phyloP scores from a whole-genome alignment of 1,284 basidiomycete genomes.

The Cryptococcus deneoformans region DNA sequence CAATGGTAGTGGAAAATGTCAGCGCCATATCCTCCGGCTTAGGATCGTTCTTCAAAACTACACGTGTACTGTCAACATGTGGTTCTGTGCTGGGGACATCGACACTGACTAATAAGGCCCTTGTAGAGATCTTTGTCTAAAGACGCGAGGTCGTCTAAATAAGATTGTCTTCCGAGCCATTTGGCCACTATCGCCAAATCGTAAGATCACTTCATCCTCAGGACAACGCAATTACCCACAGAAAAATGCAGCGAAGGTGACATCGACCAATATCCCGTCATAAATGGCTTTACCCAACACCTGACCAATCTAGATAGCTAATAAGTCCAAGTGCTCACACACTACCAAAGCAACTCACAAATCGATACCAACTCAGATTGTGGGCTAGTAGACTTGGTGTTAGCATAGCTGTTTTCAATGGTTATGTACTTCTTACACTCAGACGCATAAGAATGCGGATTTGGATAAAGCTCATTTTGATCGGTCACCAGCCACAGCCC shows the following conservation, averaged over 20 bases:
- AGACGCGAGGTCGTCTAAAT: constrained; percentile 84
- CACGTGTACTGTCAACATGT: not conserved
- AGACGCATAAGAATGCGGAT: constrained; percentile 82
- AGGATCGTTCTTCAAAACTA: constrained; percentile 84
- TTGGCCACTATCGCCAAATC: constrained; percentile 52
- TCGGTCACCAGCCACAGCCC: constrained; percentile 90
- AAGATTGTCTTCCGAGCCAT: constrained; percentile 84
- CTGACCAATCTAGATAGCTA: constrained; percentile 61
- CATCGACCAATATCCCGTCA: constrained; percentile 94
- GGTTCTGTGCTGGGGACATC: too few relatives aligned
- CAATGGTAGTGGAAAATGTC: constrained; percentile 84
- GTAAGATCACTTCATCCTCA: not conserved
- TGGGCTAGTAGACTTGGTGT: constrained; percentile 56
- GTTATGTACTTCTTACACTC: constrained; percentile 59
- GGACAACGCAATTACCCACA: constrained; percentile 31
- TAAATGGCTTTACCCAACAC: constrained; percentile 96
- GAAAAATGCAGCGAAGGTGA: constrained; percentile 95
- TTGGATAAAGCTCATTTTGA: constrained; percentile 92
- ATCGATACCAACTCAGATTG: constrained; percentile 89
- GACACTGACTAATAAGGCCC: constrained; percentile 58
- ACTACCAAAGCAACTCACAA: constrained; percentile 49
- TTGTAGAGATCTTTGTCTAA: constrained; percentile 92
- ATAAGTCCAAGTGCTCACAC: not conserved
- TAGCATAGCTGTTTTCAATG: not conserved
- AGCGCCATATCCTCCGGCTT: constrained; percentile 88